phyloP scores from a whole-genome alignment of 2,329 filamentous ascomycete species.

The Nemania diffusa region DNA sequence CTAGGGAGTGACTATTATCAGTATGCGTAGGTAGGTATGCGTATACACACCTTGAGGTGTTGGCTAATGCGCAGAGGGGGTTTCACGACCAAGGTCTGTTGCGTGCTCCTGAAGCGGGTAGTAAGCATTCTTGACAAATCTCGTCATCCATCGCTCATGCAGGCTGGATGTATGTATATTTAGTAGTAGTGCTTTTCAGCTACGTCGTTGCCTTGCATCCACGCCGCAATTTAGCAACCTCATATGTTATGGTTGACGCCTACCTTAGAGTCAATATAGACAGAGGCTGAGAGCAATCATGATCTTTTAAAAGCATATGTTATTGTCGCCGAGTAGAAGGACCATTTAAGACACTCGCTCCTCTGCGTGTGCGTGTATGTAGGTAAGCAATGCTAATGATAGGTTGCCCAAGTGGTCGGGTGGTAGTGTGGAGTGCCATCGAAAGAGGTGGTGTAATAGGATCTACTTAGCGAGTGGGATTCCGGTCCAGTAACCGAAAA shows the following conservation, averaged over 20 bases:
- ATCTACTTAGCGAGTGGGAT: slow-evolving; percentile 15
- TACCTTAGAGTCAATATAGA: too few relatives aligned
- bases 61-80: not conserved
- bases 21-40: too few relatives aligned
- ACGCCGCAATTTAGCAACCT: slow-evolving; percentile 4
- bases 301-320: not conserved
- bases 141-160: slow-evolving; percentile 16
- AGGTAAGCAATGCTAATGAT: not conserved
- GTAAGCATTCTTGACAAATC: slow-evolving; percentile 35
- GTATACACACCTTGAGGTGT: not conserved
- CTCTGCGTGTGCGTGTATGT: not conserved
- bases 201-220: slow-evolving; percentile 13
- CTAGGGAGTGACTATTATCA: not conserved
- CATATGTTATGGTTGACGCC: not conserved
- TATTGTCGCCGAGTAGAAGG: not conserved
- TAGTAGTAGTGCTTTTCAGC: slow-evolving; percentile 28
- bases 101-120: slow-evolving; percentile 14
- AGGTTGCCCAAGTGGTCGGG: not conserved
- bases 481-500: slow-evolving; percentile 27
- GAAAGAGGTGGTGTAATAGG: slow-evolving; percentile 17
- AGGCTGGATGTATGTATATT: slow-evolving; percentile 23
- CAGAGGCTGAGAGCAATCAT: not conserved
- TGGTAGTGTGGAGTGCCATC: slow-evolving; percentile 6
- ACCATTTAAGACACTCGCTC: not conserved
- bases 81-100: slow-evolving; percentile 13